Base-by-base conservation (phyloP, 2,329 filamentous ascomycete species). In the Cercospora citrullina region DNA sequence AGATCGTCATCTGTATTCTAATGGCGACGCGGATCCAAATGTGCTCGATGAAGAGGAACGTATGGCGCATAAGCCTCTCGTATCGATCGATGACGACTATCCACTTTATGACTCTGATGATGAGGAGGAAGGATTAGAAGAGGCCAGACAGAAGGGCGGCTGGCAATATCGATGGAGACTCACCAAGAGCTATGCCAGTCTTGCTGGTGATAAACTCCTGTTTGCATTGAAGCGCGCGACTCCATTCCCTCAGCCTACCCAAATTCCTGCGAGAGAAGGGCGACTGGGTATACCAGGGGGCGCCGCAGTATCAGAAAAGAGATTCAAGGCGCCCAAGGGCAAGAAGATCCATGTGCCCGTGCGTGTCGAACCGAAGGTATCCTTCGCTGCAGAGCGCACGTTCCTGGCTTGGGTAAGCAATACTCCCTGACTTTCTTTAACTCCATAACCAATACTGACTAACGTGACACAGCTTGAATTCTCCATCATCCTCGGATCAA, bases 341-440 rank as follows among this genome's bases (percentile, higher is more conserved):
- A 94, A 94, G 87, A 81, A 92, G 79, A 98, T 99, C 68, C 94
- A 98, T 76, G 95, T 99, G 26, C 94, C 94, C 14, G 90, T 98
- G 65, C 89, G 95, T 60, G 94, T 99, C 36, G 95, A 99, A 80
- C 95, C 95, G 36, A 99, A 99, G 82, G 95, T 99, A 61, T 97
- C 93, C 80, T 97, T 99, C 78, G 95, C 95, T 23, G 94, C 93
- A 0, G 95, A 99, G 81, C 88, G 95, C 72, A 99, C 95, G 0
- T 99, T 97, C 81, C 86, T 99, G 66, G 92, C 93, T 71, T 99
- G 95, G 93, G 89, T 91, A 81, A 82, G 88, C 76, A 57, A 12
- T 14, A 12, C 82, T 28, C 28, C 14, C 33, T 21, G 12, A 10
- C 16, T 21, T 18, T 4, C 0, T 2, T 23, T 10, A 12, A 30